These are phyloP conservation scores for Raffaelea arxii DNA, from an alignment of 2,329 filamentous ascomycete genomes.

Conservation along the genomic window DNA sequence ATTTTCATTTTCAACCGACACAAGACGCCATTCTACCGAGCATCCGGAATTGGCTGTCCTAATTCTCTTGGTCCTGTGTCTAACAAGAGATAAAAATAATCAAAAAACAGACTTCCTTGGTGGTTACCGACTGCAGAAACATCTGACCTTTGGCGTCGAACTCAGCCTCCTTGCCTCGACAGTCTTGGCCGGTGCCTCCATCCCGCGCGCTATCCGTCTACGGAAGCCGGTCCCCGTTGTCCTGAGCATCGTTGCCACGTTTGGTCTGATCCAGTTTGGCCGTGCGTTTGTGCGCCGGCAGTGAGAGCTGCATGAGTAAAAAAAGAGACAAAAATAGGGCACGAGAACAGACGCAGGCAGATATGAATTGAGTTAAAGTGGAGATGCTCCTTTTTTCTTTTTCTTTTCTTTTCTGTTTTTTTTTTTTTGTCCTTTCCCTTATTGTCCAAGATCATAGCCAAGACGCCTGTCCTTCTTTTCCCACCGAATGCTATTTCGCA, in stretches of 20 bases:
- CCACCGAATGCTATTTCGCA: no score
- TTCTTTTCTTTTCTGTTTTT: background rate
- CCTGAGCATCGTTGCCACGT: conserved; percentile 68
- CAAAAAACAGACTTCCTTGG: conserved; percentile 54
- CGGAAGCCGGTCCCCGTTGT: conserved; percentile 76
- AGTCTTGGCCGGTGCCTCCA: conserved; percentile 73
- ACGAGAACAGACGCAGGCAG: background rate
- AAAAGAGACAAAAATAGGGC: background rate
- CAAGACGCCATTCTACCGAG: no score
- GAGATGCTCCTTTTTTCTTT: background rate
- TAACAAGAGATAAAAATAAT: background rate
- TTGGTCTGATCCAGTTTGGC: conserved; percentile 73
- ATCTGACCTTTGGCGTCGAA: conserved; percentile 74
- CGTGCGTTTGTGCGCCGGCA: conserved; percentile 43
- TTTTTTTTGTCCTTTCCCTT: background rate
- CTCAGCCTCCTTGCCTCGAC: conserved; percentile 79
- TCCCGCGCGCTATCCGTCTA: conserved; percentile 76
- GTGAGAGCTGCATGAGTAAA: background rate
- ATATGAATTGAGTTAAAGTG: background rate
- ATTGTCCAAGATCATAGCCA: background rate
- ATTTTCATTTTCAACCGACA: no score
- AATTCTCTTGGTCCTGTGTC: no score
- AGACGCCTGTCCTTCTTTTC: no score
- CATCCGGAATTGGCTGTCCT: no score
- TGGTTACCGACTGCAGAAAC: conserved; percentile 67